phyloP scores from a whole-genome alignment of 208 protist genomes.

The Strigomonas oncopelti region DNA sequence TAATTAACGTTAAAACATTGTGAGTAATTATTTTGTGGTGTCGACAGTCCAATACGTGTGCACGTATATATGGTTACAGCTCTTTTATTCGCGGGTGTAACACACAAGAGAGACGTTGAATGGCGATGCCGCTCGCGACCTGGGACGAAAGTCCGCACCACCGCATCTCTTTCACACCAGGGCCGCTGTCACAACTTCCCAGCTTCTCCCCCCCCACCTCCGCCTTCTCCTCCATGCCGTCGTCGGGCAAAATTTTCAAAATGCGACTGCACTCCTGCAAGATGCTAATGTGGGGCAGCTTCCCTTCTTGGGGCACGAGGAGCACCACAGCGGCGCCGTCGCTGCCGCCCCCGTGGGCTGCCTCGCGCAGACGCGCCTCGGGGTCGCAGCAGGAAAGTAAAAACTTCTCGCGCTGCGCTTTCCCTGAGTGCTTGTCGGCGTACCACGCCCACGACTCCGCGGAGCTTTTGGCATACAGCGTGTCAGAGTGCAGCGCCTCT shows the following conservation, averaged over 20 bases:
- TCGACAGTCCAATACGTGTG: too few species aligned
- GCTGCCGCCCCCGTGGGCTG: not conserved
- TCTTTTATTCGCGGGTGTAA: constrained; percentile 57
- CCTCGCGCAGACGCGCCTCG: constrained; percentile 33
- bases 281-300: constrained; percentile 63
- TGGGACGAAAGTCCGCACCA: constrained; percentile 59
- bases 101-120: constrained; percentile 75
- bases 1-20: not conserved
- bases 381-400: constrained; percentile 40
- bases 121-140: constrained; percentile 76
- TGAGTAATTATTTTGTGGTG: not conserved
- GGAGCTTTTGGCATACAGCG: constrained; percentile 13
- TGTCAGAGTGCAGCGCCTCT: not conserved
- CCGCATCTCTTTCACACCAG: not conserved
- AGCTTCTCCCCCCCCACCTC: too few species aligned
- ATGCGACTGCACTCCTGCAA: constrained; percentile 55
- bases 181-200: too few species aligned
- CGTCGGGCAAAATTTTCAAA: constrained; percentile 39
- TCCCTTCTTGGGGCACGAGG: constrained; percentile 77
- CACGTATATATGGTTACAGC: not conserved
- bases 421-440: constrained; percentile 11
- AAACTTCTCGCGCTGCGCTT: not conserved
- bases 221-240: too few species aligned
- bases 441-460: constrained; percentile 40
- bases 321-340: constrained; percentile 52